Evolutionary conservation across 306 rosid genomes (phyloP).

Genomic region (Citrullus colocynthis): DNA sequence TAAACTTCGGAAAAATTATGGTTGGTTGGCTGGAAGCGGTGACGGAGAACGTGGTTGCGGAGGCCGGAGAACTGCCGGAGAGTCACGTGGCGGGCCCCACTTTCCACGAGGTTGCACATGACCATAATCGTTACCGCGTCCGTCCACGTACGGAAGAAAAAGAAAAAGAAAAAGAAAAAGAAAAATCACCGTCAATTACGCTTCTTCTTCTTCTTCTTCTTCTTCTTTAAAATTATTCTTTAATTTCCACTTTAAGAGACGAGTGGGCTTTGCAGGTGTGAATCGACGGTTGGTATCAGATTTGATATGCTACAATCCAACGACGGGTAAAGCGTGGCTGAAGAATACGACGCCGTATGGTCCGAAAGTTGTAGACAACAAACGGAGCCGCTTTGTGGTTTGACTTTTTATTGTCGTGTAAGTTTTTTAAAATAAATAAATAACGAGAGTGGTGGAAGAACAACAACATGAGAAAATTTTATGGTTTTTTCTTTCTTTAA

Average conservation of each 20-base stretch:
- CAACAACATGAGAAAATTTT: neutral
- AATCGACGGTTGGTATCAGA: neutral
- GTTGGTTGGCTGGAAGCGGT: neutral
- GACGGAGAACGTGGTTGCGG: slow-evolving; percentile 8
- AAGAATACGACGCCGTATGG: neutral
- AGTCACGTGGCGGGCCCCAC: neutral
- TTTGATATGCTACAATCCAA: neutral
- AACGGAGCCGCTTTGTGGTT: neutral
- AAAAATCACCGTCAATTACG: neutral
- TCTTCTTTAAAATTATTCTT: no score
- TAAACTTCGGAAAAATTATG: neutral
- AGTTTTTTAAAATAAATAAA: no score
- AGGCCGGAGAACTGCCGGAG: neutral
- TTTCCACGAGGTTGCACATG: neutral
- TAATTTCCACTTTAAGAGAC: neutral
- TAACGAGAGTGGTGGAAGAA: no score
- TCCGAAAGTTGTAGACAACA: neutral
- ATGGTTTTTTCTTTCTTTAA: neutral
- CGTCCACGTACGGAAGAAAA: neutral
- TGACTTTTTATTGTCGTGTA: neutral
- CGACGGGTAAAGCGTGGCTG: neutral
- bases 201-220: no score
- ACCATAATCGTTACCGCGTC: slow-evolving; percentile 1
- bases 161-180: neutral
- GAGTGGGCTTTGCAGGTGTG: neutral